phyloP scores from a whole-genome alignment of 352 stramenopile genomes.

The Globisporangium nodosum region DNA sequence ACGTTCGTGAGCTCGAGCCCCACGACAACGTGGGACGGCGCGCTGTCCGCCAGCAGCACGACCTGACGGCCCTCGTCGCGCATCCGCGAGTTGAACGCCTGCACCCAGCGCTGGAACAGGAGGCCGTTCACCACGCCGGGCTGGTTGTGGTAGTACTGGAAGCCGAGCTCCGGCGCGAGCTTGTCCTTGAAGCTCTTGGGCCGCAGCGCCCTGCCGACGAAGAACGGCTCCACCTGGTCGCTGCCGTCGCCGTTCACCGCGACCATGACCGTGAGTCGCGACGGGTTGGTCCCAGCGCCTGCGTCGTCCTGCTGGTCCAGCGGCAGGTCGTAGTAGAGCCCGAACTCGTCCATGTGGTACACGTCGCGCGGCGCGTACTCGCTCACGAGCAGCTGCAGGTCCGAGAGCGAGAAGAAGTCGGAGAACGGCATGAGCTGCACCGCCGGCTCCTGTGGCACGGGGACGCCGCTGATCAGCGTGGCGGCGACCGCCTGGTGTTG shows the following conservation, averaged over 20 bases:
- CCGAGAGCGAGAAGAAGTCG: slow-evolving; percentile 3
- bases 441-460: neutral
- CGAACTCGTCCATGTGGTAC: slow-evolving; percentile 20
- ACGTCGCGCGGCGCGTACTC: slow-evolving; percentile 15
- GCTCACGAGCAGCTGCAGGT: slow-evolving; percentile 4
- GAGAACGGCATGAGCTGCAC: neutral
- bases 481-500: neutral
- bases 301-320: slow-evolving; percentile 1
- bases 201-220: slow-evolving; percentile 10
- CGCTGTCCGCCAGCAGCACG: slow-evolving; percentile 16
- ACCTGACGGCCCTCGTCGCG: slow-evolving; percentile 10
- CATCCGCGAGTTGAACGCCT: slow-evolving; percentile 15
- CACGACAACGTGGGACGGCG: slow-evolving; percentile 12
- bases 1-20: slow-evolving; percentile 17
- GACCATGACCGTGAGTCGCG: slow-evolving; percentile 10
- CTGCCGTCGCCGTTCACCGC: slow-evolving; percentile 14
- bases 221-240: slow-evolving; percentile 15
- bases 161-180: slow-evolving; percentile 12
- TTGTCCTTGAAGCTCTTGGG: slow-evolving; percentile 13
- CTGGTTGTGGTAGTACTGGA: slow-evolving; percentile 18
- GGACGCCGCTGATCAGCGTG: neutral
- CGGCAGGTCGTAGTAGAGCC: slow-evolving; percentile 17
- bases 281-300: neutral
- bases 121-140: slow-evolving; percentile 14
- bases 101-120: slow-evolving; percentile 20